phyloP scores from a whole-genome alignment of 139 green algal genomes.

The Ettlia oleoabundans region DNA sequence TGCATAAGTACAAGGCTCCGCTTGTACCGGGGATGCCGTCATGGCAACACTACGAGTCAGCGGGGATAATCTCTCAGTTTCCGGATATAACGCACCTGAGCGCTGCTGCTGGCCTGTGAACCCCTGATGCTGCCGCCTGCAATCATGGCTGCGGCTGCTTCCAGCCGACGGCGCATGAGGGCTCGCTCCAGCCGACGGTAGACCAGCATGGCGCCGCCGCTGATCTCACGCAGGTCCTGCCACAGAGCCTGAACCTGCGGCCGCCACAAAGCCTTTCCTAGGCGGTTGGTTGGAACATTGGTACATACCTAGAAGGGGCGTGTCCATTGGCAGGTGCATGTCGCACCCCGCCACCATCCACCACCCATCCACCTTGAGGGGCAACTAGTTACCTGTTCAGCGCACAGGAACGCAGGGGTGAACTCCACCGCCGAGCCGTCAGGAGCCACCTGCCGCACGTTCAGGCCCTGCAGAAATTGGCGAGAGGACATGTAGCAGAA shows the following conservation, averaged over 20 bases:
- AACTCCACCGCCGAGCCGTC: slow-evolving; percentile 18
- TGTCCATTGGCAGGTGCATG: too few species aligned
- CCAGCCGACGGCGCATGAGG: slow-evolving; percentile 11
- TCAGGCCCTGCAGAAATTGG: slow-evolving; percentile 13
- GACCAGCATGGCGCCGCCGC: slow-evolving; percentile 21
- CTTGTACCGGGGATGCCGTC: too few species aligned
- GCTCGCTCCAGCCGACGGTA: slow-evolving; percentile 29
- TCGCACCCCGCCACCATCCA: neutral
- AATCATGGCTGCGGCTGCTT: slow-evolving; percentile 16
- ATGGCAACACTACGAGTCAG: too few species aligned
- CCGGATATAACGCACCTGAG: neutral
- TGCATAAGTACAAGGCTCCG: too few species aligned
- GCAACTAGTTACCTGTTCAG: neutral
- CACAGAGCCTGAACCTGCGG: slow-evolving; percentile 16
- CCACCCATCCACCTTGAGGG: neutral
- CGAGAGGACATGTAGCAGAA: too few species aligned
- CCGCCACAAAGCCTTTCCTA: too few species aligned
- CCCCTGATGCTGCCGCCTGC: slow-evolving; percentile 2
- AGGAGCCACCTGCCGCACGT: slow-evolving; percentile 9
- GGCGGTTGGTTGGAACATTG: too few species aligned
- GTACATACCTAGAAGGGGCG: neutral
- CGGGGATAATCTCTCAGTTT: too few species aligned
- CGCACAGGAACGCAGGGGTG: slow-evolving; percentile 15
- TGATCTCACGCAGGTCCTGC: slow-evolving; percentile 20
- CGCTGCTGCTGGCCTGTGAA: neutral